Evolutionary conservation across 768 basidiomycete species (phyloP).

Genomic region (Pulveroboletus sp.): DNA sequence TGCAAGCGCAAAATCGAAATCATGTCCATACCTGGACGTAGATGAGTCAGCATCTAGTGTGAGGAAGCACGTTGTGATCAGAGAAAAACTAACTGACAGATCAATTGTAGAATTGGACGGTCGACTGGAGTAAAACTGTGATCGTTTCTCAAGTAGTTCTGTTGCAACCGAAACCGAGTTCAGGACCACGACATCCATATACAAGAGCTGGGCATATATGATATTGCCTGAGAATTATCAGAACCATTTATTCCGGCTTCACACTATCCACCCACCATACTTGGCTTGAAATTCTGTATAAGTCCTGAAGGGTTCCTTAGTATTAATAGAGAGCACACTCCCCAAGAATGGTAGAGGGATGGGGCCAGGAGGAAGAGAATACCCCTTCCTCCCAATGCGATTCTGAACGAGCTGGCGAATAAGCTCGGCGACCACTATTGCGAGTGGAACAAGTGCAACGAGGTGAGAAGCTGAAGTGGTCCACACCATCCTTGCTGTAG

Average conservation of each 20-base stretch:
- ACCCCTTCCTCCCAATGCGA: slow-evolving; percentile 8
- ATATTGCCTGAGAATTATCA: slow-evolving; percentile 34
- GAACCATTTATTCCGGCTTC: background rate
- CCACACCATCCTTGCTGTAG: slow-evolving; percentile 5
- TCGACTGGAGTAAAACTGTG: slow-evolving; percentile 47
- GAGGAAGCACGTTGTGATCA: background rate
- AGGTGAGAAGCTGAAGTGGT: slow-evolving; percentile 4
- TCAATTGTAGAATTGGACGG: slow-evolving; percentile 28
- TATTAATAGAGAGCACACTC: slow-evolving; percentile 13
- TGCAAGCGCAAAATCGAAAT: too few relatives aligned
- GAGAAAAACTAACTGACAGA: slow-evolving; percentile 9
- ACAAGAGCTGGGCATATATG: slow-evolving; percentile 45
- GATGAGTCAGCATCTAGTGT: background rate
- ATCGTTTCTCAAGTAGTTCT: slow-evolving; percentile 46
- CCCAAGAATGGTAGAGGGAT: slow-evolving; percentile 19
- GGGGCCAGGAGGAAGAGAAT: background rate
- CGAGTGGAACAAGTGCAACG: slow-evolving; percentile 1
- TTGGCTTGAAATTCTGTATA: slow-evolving; percentile 15
- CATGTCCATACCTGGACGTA: slow-evolving; percentile 15
- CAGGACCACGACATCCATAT: slow-evolving; percentile 40
- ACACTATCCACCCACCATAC: slow-evolving; percentile 10
- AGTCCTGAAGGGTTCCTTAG: slow-evolving; percentile 11
- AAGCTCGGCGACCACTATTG: background rate
- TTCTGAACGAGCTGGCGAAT: background rate
- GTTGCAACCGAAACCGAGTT: slow-evolving; percentile 38